phyloP scores from a whole-genome alignment of 345 rosid species.

The Aethionema arabicum region DNA sequence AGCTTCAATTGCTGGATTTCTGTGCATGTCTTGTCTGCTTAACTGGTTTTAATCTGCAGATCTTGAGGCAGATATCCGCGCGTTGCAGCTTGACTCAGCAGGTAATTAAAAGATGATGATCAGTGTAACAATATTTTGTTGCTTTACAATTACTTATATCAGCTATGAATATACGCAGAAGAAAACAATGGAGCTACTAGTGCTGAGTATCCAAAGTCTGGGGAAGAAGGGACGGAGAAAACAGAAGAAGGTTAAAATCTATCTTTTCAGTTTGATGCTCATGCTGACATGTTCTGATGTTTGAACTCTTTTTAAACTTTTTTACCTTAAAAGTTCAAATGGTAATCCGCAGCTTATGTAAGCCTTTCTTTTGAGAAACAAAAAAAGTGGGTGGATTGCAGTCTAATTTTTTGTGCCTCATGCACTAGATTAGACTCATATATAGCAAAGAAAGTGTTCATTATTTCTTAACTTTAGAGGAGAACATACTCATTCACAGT shows the following conservation, averaged over 20 bases:
- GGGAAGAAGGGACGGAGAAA: constrained; percentile 23
- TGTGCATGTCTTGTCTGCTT: neutral
- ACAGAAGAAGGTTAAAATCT: constrained; percentile 30
- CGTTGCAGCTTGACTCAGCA: constrained; percentile 39
- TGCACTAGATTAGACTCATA: too few relatives aligned
- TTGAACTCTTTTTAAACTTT: neutral
- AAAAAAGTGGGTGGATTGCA: too few relatives aligned
- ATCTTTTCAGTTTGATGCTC: neutral
- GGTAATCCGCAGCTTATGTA: too few relatives aligned
- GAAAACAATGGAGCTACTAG: constrained; percentile 25
- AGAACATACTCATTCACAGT: too few relatives aligned
- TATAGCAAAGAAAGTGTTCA: too few relatives aligned
- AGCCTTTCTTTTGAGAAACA: too few relatives aligned
- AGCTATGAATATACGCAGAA: constrained; percentile 15
- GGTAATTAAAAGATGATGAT: constrained; percentile 14
- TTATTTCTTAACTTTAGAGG: too few relatives aligned
- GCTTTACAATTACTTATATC: neutral
- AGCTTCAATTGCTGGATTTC: neutral
- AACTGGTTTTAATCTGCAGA: constrained; percentile 23
- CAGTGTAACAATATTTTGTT: neutral
- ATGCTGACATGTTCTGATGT: neutral
- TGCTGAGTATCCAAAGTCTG: constrained; percentile 22
- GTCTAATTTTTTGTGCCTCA: too few relatives aligned
- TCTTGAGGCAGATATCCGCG: constrained; percentile 41
- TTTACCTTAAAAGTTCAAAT: neutral